Percentiles rank a stretch among this genome's conserved stretches.
These are phyloP conservation scores for Leccinum imitatum DNA, from an alignment of 768 basidiomycete genomes.

Conservation along the genomic window DNA sequence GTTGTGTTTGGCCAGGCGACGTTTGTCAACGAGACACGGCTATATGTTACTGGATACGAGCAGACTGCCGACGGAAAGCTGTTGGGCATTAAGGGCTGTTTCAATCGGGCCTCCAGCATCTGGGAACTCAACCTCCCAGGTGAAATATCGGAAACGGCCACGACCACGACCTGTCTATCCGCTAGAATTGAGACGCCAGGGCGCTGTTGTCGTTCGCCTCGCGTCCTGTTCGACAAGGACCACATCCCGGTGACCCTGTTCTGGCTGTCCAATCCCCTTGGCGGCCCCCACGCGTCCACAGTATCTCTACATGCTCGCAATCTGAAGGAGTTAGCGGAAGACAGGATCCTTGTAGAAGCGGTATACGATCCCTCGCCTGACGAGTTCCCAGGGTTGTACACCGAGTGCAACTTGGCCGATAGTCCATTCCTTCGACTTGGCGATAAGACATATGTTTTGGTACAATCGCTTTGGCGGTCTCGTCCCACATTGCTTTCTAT, in stretches of 20 bases:
- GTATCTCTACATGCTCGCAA: slow-evolving; percentile 43
- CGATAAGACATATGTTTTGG: slow-evolving; percentile 24
- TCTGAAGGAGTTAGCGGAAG: slow-evolving; percentile 20
- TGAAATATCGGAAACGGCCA: not conserved
- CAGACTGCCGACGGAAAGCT: slow-evolving; percentile 54
- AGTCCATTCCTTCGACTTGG: slow-evolving; percentile 39
- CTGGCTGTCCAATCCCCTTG: slow-evolving; percentile 54
- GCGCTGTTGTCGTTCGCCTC: slow-evolving; percentile 58
- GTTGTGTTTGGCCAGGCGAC: slow-evolving; percentile 57
- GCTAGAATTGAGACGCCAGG: slow-evolving; percentile 40
- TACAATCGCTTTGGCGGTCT: slow-evolving; percentile 56
- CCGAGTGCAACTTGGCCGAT: slow-evolving; percentile 45
- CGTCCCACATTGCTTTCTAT: slow-evolving; percentile 51
- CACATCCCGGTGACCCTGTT: slow-evolving; percentile 34
- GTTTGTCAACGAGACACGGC: slow-evolving; percentile 42
- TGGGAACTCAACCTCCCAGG: slow-evolving; percentile 42
- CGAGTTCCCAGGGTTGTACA: slow-evolving; percentile 65
- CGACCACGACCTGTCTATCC: slow-evolving; percentile 21
- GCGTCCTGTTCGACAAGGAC: slow-evolving; percentile 34
- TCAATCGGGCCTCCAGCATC: slow-evolving; percentile 55
- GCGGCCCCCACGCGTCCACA: slow-evolving; percentile 61
- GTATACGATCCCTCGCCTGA: slow-evolving; percentile 38
- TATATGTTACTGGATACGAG: slow-evolving; percentile 66
- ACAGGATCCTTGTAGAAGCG: slow-evolving; percentile 39
- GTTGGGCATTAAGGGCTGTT: slow-evolving; percentile 59